phyloP scores from a whole-genome alignment of 225 moss, liverwort and hornwort species.

The Takakia lepidozioides region DNA sequence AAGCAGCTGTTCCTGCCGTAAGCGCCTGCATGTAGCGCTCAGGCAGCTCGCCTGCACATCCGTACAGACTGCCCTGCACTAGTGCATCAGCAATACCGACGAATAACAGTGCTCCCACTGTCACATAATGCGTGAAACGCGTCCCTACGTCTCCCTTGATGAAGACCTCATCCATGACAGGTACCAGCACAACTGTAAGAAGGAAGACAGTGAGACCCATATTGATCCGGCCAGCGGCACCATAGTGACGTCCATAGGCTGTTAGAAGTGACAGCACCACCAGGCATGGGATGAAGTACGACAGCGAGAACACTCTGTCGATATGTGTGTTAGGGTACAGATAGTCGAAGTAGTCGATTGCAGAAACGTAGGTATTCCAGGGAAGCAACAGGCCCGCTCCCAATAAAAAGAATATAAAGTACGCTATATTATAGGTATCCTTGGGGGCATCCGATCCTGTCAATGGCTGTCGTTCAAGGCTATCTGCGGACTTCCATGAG shows the following conservation, averaged over 20 bases:
- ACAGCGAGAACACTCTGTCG: conserved; percentile 75
- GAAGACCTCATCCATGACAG: conserved; percentile 52
- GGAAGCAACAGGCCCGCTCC: conserved; percentile 65
- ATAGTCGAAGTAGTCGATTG: conserved; percentile 75
- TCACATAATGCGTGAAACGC: conserved; percentile 34
- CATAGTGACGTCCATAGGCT: conserved; percentile 48
- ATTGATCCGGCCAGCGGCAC: conserved; percentile 47
- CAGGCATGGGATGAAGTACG: conserved; percentile 62
- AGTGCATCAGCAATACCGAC: conserved; percentile 62
- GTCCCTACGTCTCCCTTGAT: conserved; percentile 47
- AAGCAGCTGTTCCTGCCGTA: conserved; percentile 73
- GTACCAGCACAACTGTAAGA: conserved; percentile 42
- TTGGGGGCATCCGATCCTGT: conserved; percentile 34
- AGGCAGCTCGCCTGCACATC: conserved; percentile 76
- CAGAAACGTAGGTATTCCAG: conserved; percentile 80
- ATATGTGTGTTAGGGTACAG: conserved; percentile 60
- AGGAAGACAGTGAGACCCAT: conserved; percentile 41
- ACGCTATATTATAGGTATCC: conserved; percentile 57
- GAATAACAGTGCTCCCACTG: conserved; percentile 32
- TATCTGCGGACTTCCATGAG: conserved; percentile 13
- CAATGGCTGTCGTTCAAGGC: conserved; percentile 32
- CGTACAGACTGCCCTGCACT: conserved; percentile 69
- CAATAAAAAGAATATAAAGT: conserved; percentile 50
- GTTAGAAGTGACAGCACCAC: conserved; percentile 34
- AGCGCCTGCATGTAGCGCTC: conserved; percentile 88